Evolutionary conservation across 805 yeast species (phyloP).

Genomic region (Suhomyces sp.): DNA sequence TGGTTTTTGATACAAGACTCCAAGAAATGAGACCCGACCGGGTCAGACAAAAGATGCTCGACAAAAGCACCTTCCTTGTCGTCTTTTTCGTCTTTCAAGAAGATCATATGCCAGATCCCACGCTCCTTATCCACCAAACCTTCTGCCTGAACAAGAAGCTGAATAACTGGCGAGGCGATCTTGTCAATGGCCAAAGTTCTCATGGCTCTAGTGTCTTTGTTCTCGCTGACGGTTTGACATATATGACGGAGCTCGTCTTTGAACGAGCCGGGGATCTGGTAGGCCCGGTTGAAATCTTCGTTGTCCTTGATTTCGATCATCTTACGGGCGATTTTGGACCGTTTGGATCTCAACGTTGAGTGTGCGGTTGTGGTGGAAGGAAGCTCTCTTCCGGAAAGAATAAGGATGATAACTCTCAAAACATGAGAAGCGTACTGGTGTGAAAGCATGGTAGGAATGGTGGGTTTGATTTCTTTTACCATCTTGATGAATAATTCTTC

Average conservation of each 20-base stretch:
- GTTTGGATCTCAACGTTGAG: constrained; percentile 77
- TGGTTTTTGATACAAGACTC: constrained; percentile 66
- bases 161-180: constrained; percentile 84
- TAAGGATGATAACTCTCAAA: constrained; percentile 64
- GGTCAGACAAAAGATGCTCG: constrained; percentile 77
- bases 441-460: constrained; percentile 53
- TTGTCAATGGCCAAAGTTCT: constrained; percentile 77
- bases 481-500: constrained; percentile 64
- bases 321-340: constrained; percentile 84
- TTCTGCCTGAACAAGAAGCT: constrained; percentile 73
- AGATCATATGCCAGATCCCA: constrained; percentile 63
- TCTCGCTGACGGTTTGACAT: constrained; percentile 37
- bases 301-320: constrained; percentile 85
- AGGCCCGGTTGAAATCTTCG: constrained; percentile 63
- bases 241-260: constrained; percentile 55
- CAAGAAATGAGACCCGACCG: constrained; percentile 92
- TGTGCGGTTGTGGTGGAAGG: constrained; percentile 69
- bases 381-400: constrained; percentile 72
- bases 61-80: constrained; percentile 73
- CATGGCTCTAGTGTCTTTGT: constrained; percentile 38
- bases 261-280: constrained; percentile 68
- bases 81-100: constrained; percentile 51
- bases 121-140: constrained; percentile 76
- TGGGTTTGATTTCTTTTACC: constrained; percentile 64
- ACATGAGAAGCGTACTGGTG: constrained; percentile 91